Conservation (phyloP, 176 grass and related monocot species). For the Lolium rigidum region DNA sequence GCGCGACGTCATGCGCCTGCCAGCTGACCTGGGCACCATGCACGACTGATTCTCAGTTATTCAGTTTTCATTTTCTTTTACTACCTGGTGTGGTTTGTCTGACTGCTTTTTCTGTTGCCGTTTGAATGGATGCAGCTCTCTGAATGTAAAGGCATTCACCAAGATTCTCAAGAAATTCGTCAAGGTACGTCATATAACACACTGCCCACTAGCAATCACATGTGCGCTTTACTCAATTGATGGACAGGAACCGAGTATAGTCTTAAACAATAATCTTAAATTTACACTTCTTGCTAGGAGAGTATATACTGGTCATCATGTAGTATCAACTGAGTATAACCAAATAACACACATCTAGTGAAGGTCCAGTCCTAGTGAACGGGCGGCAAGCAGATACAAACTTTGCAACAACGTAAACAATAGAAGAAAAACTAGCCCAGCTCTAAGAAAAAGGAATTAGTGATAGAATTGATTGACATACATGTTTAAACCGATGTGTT, state of each 20-base stretch:
- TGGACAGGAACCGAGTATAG: constrained; percentile 14
- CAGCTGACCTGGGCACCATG: background rate
- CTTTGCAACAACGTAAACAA: background rate
- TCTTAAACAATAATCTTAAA: background rate
- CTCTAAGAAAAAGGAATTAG: background rate
- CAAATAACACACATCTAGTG: background rate
- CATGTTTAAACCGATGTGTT: background rate
- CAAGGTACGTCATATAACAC: constrained; percentile 65
- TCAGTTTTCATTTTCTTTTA: background rate
- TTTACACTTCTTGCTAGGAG: background rate
- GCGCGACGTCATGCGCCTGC: no score
- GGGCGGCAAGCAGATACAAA: background rate
- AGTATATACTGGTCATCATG: constrained; percentile 13
- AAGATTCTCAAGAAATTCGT: constrained; percentile 96
- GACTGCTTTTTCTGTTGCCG: constrained; percentile 9
- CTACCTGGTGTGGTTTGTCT: constrained; percentile 16
- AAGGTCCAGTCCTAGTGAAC: background rate
- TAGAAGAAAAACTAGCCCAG: background rate
- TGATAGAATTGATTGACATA: background rate
- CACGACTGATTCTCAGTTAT: background rate
- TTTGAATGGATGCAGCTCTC: constrained; percentile 50
- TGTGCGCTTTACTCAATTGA: constrained; percentile 28
- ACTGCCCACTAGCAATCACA: constrained; percentile 14
- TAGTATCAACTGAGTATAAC: background rate
- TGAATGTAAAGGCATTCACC: constrained; percentile 87